Conservation (phyloP, 2,329 filamentous ascomycete species). For the Clarireedia paspali region DNA sequence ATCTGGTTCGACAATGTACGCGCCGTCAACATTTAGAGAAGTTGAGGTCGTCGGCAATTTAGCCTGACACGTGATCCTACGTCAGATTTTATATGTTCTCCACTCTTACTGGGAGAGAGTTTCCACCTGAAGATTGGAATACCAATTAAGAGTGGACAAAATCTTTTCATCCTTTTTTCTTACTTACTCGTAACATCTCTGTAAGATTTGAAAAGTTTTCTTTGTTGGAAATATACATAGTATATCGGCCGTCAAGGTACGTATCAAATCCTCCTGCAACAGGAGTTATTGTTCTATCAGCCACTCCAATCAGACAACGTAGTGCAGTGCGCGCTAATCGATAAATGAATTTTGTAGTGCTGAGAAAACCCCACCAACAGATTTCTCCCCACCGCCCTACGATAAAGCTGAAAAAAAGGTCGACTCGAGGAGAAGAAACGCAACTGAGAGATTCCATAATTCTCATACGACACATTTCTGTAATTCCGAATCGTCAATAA, state of each 20-base stretch:
- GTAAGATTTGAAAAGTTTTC: no score
- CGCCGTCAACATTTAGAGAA: no score
- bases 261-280: no score
- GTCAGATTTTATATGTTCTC: background rate
- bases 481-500: constrained; percentile 25
- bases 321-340: background rate
- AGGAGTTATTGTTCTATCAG: no score
- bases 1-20: no score
- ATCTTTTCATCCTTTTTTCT: background rate
- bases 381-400: background rate
- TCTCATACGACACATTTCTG: constrained; percentile 6
- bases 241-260: no score
- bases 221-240: no score
- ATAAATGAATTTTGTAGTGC: background rate
- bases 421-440: background rate
- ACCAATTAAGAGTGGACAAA: background rate
- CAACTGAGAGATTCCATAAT: constrained; percentile 1
- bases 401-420: constrained; percentile 8
- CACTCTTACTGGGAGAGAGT: background rate
- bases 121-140: background rate
- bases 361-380: background rate
- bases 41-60: no score
- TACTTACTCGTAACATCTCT: background rate
- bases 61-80: background rate
- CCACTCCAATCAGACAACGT: no score